Conservation (phyloP, 345 rosid species). For the Eucalyptus paniculata region DNA sequence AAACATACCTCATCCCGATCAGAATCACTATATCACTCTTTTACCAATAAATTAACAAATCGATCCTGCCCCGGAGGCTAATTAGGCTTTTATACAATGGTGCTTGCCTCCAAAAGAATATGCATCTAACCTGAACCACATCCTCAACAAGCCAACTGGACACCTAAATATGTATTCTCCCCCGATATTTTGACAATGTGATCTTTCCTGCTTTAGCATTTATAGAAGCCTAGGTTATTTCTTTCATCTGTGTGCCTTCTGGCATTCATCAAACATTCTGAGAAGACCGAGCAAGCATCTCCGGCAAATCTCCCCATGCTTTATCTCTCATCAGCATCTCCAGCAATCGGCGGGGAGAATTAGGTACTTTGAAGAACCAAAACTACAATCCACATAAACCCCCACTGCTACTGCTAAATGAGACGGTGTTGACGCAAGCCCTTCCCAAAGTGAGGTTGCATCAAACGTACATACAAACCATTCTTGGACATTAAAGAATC, state of each 20-base stretch:
- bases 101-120: constrained; percentile 68
- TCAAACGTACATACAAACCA: constrained; percentile 86
- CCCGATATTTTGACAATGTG: constrained; percentile 9
- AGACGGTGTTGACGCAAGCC: constrained; percentile 89
- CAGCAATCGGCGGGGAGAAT: background rate
- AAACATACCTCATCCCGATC: background rate
- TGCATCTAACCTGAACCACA: constrained; percentile 9
- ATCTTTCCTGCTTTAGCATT: background rate
- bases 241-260: background rate
- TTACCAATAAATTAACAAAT: constrained; percentile 21
- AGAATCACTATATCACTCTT: background rate
- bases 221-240: background rate
- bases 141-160: constrained; percentile 16
- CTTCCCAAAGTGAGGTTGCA: constrained; percentile 96
- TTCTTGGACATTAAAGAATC: constrained; percentile 75
- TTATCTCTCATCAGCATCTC: background rate
- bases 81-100: constrained; percentile 9
- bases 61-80: constrained; percentile 32
- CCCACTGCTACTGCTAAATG: constrained; percentile 18
- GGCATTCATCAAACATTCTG: background rate
- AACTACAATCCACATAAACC: background rate
- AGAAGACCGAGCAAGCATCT: background rate
- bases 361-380: background rate
- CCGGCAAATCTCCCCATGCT: background rate
- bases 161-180: constrained; percentile 13